phyloP scores from a whole-genome alignment of 2,329 filamentous ascomycete species.

The Trichoderma oligosporum region DNA sequence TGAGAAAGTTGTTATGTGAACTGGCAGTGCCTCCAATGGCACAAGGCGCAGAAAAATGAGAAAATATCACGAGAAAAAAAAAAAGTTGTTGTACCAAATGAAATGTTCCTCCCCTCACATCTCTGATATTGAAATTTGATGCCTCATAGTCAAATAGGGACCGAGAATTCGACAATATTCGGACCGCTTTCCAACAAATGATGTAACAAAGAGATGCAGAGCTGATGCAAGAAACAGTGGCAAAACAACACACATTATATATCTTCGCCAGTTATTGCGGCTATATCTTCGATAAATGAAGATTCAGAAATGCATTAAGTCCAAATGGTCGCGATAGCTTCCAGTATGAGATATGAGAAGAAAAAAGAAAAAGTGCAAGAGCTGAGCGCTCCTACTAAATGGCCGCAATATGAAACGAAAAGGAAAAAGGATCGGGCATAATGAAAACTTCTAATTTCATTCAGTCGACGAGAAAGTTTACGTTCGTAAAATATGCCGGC shows the following conservation, averaged over 20 bases:
- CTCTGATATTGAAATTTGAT: neutral
- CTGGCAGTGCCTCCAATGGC: neutral
- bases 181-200: neutral
- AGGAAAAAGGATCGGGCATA: neutral
- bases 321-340: neutral
- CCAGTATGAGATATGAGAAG: neutral
- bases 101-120: neutral
- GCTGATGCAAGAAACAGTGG: slow-evolving; percentile 12
- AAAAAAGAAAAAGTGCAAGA: neutral
- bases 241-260: slow-evolving; percentile 19
- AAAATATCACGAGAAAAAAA: neutral
- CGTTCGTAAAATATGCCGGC: neutral
- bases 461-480: neutral
- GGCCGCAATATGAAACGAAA: neutral
- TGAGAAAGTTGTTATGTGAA: neutral
- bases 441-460: slow-evolving; percentile 9
- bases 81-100: neutral
- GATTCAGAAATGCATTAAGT: slow-evolving; percentile 5
- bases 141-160: slow-evolving; percentile 1
- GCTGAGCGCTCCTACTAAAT: neutral
- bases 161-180: neutral
- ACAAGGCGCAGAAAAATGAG: neutral
- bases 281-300: neutral
- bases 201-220: slow-evolving; percentile 1
- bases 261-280: neutral